Percentiles rank a stretch among this genome's conserved stretches.
Evolutionary conservation across 2,329 filamentous ascomycete species (phyloP).

Genomic region (Eutypella sp.): DNA sequence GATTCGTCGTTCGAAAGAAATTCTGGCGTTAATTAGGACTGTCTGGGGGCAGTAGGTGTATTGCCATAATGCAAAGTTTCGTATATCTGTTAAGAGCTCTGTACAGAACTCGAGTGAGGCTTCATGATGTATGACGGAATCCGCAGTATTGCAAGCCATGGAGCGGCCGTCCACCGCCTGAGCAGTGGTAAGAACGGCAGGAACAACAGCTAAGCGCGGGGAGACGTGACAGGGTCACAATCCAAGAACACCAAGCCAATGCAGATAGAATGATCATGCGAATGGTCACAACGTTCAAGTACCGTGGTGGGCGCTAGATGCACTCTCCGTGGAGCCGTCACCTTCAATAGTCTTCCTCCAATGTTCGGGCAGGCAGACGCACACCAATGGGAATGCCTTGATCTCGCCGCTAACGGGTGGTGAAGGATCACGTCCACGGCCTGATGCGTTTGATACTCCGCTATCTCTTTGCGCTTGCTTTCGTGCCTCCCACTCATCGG

Average conservation of each 20-base stretch:
- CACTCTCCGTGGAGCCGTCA: slow-evolving; percentile 65
- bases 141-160: too few relatives aligned
- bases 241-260: slow-evolving; percentile 36
- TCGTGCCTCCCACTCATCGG: slow-evolving; percentile 82
- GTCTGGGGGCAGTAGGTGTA: slow-evolving; percentile 29
- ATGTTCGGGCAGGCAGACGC: slow-evolving; percentile 89
- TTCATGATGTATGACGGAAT: too few relatives aligned
- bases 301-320: slow-evolving; percentile 35
- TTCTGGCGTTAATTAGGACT: slow-evolving; percentile 24
- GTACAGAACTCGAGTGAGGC: too few relatives aligned
- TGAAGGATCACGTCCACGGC: slow-evolving; percentile 52
- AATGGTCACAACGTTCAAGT: slow-evolving; percentile 19
- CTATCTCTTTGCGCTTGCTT: slow-evolving; percentile 82
- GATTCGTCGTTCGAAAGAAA: slow-evolving; percentile 19
- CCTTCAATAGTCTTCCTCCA: slow-evolving; percentile 97
- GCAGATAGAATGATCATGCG: slow-evolving; percentile 20
- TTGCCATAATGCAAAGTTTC: slow-evolving; percentile 27
- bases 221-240: slow-evolving; percentile 9
- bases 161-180: too few relatives aligned
- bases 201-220: too few relatives aligned
- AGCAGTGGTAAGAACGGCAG: slow-evolving; percentile 7
- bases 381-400: slow-evolving; percentile 96
- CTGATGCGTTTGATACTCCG: slow-evolving; percentile 79
- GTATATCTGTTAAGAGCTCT: slow-evolving; percentile 27
- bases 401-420: slow-evolving; percentile 73